Base-by-base conservation (phyloP, 352 stramenopile species). In the Globisporangium cylindrosporum region DNA sequence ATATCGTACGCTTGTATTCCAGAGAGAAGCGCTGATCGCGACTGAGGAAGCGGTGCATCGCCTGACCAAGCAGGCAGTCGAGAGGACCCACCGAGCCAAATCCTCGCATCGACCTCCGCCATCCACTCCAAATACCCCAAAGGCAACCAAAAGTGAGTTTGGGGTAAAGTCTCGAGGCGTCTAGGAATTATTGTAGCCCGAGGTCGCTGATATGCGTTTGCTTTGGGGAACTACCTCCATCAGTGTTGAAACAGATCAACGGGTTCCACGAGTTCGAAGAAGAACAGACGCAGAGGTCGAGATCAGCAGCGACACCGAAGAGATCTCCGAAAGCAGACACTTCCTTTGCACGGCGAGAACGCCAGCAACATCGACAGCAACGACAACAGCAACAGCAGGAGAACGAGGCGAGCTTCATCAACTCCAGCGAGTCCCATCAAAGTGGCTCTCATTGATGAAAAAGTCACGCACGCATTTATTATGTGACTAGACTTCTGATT, bases 31-130 rank as follows among this genome's bases (percentile, higher is more conserved):
- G 14, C 62, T 79, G 9, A 71, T 75, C 46, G 60, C 72, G 1
- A 78, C 74, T 5, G 69, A 81, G 63, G 74, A 79, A 53, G 67
- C 75, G 1, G 75, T 79, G 34, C 75, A 77, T 12, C 69, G 66
- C 55, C 67, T 81, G 70, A 72, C 69, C 27, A 41, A 60, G 15
- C 41, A 64, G 12, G 69, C 74, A 34, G 69, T 78, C 38, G 74
- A 78, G 46, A 69, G 70, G 61, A 66, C 59, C 34, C 41, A 48
- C 41, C 69, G 73, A 38, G 60, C 46, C 14, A 67, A 54, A 3
- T 4, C 55, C 15, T 58, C 68, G 20, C 62, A 57, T 27, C 71
- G 66, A 20, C 34, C 51, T 3, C 70, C 68, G 18, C 62, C 71
- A 1, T n/a, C 71, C 38, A 72, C 71, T 56, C 68, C 65, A 38